Percentiles rank a stretch among this genome's conserved stretches.
Evolutionary conservation across 2,329 filamentous ascomycete genomes (phyloP).

Genomic region (Cadophora malorum): DNA sequence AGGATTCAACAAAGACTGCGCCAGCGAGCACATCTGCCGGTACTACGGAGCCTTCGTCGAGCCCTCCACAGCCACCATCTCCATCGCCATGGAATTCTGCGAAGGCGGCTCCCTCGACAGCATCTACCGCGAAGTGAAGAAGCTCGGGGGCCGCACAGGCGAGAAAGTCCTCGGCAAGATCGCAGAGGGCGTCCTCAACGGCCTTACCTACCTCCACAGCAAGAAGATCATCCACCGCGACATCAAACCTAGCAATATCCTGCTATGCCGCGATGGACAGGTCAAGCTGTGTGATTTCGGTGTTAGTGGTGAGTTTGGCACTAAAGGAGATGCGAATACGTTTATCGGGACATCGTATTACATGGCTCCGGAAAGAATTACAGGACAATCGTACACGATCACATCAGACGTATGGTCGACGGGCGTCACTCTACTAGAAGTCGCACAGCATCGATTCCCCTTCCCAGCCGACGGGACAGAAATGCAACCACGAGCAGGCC

Average conservation of each 20-base stretch:
- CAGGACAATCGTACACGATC: conserved; percentile 96
- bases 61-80: conserved; percentile 91
- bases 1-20: conserved; percentile 97
- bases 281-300: conserved; percentile 99
- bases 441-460: conserved; percentile 98
- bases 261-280: conserved; percentile 88
- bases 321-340: conserved; percentile 97
- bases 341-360: conserved; percentile 99
- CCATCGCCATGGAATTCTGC: conserved; percentile 99
- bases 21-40: conserved; percentile 92
- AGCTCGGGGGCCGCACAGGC: conserved; percentile 89
- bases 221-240: conserved; percentile 98
- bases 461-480: conserved; percentile 97
- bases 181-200: conserved; percentile 91
- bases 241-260: conserved; percentile 97
- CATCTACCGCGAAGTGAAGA: conserved; percentile 97
- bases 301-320: conserved; percentile 96
- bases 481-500: conserved; percentile 88
- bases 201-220: conserved; percentile 91
- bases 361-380: conserved; percentile 98
- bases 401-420: conserved; percentile 98
- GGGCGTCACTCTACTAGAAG: conserved; percentile 95
- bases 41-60: conserved; percentile 99
- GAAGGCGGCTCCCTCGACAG: conserved; percentile 95
- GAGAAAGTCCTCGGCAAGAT: conserved; percentile 98